phyloP scores from a whole-genome alignment of 2,329 filamentous ascomycete species.

The Epichloe aotearoae region DNA sequence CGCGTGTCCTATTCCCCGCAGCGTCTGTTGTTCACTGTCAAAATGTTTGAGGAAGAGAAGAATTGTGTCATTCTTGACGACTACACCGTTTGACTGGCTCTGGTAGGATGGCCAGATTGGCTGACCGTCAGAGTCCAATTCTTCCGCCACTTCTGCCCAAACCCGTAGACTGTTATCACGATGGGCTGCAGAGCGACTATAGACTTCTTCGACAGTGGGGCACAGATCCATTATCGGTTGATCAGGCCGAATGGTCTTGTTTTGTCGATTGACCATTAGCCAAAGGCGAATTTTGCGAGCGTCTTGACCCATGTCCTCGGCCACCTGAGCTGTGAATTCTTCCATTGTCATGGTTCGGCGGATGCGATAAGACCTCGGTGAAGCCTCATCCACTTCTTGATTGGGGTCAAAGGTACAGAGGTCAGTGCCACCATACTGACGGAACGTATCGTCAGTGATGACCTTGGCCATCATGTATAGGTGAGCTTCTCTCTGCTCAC shows the following conservation, averaged over 20 bases:
- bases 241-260: slow-evolving; percentile 89
- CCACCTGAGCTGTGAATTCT: slow-evolving; percentile 61
- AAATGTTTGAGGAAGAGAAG: slow-evolving; percentile 91
- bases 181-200: slow-evolving; percentile 37
- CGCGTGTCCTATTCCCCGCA: slow-evolving; percentile 67
- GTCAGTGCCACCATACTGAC: slow-evolving; percentile 71
- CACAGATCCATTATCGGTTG: slow-evolving; percentile 66
- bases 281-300: slow-evolving; percentile 66
- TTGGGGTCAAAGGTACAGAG: slow-evolving; percentile 55
- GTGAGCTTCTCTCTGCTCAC: slow-evolving; percentile 88
- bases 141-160: slow-evolving; percentile 71
- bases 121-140: slow-evolving; percentile 52
- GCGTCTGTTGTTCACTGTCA: slow-evolving; percentile 59
- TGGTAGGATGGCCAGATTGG: slow-evolving; percentile 57
- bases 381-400: slow-evolving; percentile 53
- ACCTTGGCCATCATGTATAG: slow-evolving; percentile 78
- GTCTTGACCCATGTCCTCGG: slow-evolving; percentile 54
- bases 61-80: slow-evolving; percentile 50
- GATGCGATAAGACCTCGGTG: slow-evolving; percentile 59
- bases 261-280: slow-evolving; percentile 98
- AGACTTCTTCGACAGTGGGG: slow-evolving; percentile 63
- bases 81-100: slow-evolving; percentile 40
- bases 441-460: slow-evolving; percentile 71
- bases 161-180: slow-evolving; percentile 64
- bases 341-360: slow-evolving; percentile 62